Evolutionary conservation across 371 early-diverging fungal genomes (phyloP).

Genomic region (Syncephalastrum contaminatum): DNA sequence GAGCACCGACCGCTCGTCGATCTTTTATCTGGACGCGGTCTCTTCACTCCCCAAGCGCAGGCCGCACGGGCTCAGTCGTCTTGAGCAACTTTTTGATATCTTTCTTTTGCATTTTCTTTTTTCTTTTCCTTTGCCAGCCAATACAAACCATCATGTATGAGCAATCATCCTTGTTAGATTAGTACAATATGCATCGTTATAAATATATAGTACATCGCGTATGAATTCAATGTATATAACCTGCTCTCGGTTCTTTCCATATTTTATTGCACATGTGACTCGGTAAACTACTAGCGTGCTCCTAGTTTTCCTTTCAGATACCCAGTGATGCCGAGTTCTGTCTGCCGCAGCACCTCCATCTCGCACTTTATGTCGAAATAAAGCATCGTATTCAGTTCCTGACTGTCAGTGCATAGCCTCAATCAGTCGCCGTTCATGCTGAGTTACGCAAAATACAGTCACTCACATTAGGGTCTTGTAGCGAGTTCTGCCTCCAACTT

Average conservation of each 20-base stretch:
- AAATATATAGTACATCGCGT: too few species aligned
- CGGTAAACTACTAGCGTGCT: too few species aligned
- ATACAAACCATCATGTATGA: too few species aligned
- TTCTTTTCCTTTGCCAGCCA: background rate
- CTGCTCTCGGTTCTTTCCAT: too few species aligned
- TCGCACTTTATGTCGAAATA: slow-evolving; percentile 31
- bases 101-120: background rate
- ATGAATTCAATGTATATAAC: too few species aligned
- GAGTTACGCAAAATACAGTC: slow-evolving; percentile 10
- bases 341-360: slow-evolving; percentile 28
- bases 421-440: background rate
- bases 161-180: too few species aligned
- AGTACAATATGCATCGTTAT: too few species aligned
- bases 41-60: slow-evolving; percentile 20
- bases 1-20: slow-evolving; percentile 49
- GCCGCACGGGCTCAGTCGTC: background rate
- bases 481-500: slow-evolving; percentile 9
- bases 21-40: slow-evolving; percentile 38
- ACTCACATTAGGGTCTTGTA: slow-evolving; percentile 13
- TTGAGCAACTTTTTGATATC: background rate
- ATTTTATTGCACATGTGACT: too few species aligned
- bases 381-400: slow-evolving; percentile 24
- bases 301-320: too few species aligned
- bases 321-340: too few species aligned
- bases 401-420: slow-evolving; percentile 7